Evolutionary conservation across 805 yeast species (phyloP), one percentile per base, ranked within the genome.

Genomic region (Pichia nakasei): DNA sequence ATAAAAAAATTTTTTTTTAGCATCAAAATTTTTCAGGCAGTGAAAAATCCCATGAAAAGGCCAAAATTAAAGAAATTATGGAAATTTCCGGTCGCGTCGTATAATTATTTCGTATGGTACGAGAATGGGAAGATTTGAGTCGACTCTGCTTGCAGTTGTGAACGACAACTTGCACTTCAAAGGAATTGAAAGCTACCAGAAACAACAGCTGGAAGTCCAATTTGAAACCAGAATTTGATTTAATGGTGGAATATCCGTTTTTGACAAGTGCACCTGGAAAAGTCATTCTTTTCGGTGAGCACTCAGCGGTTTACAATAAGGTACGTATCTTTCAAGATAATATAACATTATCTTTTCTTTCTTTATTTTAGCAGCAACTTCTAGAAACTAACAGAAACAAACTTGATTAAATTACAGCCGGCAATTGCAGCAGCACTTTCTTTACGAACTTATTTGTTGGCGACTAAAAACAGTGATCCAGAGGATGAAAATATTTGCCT

Each of bases 371-470:
- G 9, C 27, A 11, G 12, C 12, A 13, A 24, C 3, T 5, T 24
- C 27, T 24, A 24, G 27, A 24, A 8, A 24, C 27, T 24, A 24
- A 24, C 27, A 24, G 4, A 24, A 11, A 11, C 13, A 24, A 24
- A 24, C 27, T 24, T 24, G 9, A 8, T 11, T 24, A 24, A 24
- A 24, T 11, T 18, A 40, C 29, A 80, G 67, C 96, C 96, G 1
- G 97, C 97, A 12, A 85, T 93, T 42, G 97, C 98, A 2, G 97
- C 97, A 0, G 93, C 96, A 4, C 74, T 91, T 9, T 82, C 93
- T 7, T 67, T 93, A 46, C 74, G 96, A 55, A 85, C 97, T 0
- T 91, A 86, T 54, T 63, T 89, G 8, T 64, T 84, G 19, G 93
- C 85, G 2, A 61, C 78, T 3, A 69, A 74, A 18, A 67, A 65